These are phyloP conservation scores for Psophocarpus tetragonolobus DNA, from an alignment of 306 rosid genomes.

Conservation along the genomic window DNA sequence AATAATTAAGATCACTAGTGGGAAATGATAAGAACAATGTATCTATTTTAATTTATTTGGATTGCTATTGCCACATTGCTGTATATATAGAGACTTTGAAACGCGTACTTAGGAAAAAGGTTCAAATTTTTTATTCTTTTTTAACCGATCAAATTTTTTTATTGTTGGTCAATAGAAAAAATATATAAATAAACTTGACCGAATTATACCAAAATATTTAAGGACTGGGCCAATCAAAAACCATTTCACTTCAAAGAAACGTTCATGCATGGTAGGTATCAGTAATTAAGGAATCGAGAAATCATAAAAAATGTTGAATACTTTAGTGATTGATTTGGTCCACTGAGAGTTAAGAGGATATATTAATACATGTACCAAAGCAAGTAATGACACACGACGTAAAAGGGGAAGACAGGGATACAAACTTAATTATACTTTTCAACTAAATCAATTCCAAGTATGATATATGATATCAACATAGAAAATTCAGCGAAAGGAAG, in stretches of 20 bases:
- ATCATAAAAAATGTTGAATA: neutral
- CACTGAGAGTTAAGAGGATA: neutral
- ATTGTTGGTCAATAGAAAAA: neutral
- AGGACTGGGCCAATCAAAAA: neutral
- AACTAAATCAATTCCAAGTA: neutral
- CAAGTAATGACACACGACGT: neutral
- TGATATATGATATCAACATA: neutral
- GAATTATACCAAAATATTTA: neutral
- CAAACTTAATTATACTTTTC: neutral
- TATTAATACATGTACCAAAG: neutral
- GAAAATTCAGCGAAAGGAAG: neutral
- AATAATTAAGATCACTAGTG: no score
- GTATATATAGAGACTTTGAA: neutral
- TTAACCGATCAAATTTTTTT: neutral
- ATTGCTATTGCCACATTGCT: neutral
- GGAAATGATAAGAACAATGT: neutral
- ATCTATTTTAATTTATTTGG: neutral
- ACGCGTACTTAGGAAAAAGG: neutral
- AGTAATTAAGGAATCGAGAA: neutral
- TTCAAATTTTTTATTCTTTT: neutral
- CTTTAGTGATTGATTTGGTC: slow-evolving; percentile 33
- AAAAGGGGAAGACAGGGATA: neutral
- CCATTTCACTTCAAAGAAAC: slow-evolving; percentile 3
- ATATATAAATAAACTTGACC: neutral
- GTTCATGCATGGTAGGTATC: neutral